Conservation (phyloP, 345 rosid genomes). For the Hypericum androsaemum region DNA sequence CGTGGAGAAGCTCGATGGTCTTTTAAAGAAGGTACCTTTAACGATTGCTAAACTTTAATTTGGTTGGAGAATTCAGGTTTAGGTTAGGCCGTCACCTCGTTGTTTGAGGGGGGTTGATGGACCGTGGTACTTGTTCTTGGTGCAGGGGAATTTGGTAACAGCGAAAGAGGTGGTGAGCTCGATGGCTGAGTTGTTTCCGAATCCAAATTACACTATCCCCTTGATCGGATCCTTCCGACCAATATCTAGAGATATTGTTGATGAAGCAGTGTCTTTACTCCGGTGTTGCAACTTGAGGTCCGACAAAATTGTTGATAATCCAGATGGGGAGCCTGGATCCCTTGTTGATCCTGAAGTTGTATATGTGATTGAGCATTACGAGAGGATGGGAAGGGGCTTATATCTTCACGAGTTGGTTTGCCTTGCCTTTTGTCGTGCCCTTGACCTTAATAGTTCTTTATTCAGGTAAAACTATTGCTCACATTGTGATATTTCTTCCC, state of each 20-base stretch:
- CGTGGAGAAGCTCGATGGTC: slow-evolving; percentile 22
- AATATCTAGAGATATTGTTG: slow-evolving; percentile 41
- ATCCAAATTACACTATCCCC: slow-evolving; percentile 56
- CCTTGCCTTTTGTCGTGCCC: slow-evolving; percentile 69
- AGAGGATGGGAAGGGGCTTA: slow-evolving; percentile 47
- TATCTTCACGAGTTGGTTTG: slow-evolving; percentile 83
- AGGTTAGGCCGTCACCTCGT: neutral
- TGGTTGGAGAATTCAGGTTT: neutral
- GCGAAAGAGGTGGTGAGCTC: slow-evolving; percentile 50
- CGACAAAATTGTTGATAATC: slow-evolving; percentile 10
- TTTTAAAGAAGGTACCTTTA: slow-evolving; percentile 32
- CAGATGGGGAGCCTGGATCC: slow-evolving; percentile 13
- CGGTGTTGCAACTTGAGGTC: slow-evolving; percentile 44
- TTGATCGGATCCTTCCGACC: slow-evolving; percentile 61
- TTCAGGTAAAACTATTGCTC: slow-evolving; percentile 33
- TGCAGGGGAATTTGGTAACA: slow-evolving; percentile 37
- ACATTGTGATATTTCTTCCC: no score
- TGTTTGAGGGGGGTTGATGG: neutral
- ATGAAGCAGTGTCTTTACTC: slow-evolving; percentile 44
- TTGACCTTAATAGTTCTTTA: slow-evolving; percentile 61
- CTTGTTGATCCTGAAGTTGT: slow-evolving; percentile 26
- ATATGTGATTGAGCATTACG: slow-evolving; percentile 43
- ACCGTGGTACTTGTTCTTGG: slow-evolving; percentile 9
- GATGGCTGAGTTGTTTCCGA: slow-evolving; percentile 50
- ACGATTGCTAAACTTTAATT: neutral